phyloP scores from a whole-genome alignment of 805 yeast genomes.

The Metschnikowia hibisci region DNA sequence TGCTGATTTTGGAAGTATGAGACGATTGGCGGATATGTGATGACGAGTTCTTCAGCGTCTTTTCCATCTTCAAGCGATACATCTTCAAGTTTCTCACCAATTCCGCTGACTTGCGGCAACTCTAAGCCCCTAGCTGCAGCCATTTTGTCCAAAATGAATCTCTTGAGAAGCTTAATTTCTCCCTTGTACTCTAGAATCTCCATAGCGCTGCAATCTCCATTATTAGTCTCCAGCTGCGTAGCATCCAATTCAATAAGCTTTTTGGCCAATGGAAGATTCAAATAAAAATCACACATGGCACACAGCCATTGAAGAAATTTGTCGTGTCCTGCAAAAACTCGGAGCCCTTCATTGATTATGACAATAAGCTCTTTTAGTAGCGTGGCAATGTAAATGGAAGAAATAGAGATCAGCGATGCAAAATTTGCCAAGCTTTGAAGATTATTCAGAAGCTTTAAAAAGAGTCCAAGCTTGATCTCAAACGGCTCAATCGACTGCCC shows the following conservation, averaged over 20 bases:
- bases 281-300: constrained; percentile 40
- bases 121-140: constrained; percentile 10
- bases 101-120: constrained; percentile 4
- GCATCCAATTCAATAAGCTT: constrained; percentile 25
- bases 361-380: constrained; percentile 33
- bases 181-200: constrained; percentile 42
- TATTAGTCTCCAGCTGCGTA: constrained; percentile 11
- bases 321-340: constrained; percentile 17
- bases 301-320: constrained; percentile 37
- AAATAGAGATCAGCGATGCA: constrained; percentile 38
- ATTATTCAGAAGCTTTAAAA: constrained; percentile 33
- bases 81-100: constrained; percentile 11
- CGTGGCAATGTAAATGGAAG: constrained; percentile 38
- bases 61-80: constrained; percentile 5
- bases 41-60: background rate
- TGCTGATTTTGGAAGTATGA: constrained; percentile 15
- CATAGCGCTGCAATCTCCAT: constrained; percentile 14
- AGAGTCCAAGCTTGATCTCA: constrained; percentile 21
- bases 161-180: constrained; percentile 45
- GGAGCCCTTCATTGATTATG: constrained; percentile 39
- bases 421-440: constrained; percentile 34
- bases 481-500: constrained; percentile 10
- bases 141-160: constrained; percentile 28
- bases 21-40: constrained; percentile 18
- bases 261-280: constrained; percentile 22